phyloP scores from a whole-genome alignment of 345 rosid species.

The Gynandropsis gynandra region DNA sequence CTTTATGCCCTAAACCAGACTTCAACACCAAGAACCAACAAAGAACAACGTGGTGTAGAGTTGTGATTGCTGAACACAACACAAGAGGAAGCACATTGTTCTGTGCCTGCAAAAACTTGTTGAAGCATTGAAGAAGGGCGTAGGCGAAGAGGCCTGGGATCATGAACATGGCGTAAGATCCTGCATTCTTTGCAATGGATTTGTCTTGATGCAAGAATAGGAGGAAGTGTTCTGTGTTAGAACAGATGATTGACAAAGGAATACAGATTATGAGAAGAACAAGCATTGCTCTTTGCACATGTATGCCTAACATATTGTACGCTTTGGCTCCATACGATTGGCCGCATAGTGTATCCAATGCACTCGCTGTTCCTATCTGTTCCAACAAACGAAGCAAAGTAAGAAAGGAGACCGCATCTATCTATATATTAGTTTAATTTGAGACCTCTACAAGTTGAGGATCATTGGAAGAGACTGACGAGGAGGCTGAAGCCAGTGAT shows the following conservation, averaged over 20 bases:
- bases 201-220: constrained; percentile 18
- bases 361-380: constrained; percentile 23
- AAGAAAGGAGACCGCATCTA: not conserved
- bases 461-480: constrained; percentile 15
- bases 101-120: constrained; percentile 45
- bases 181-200: constrained; percentile 35
- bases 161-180: constrained; percentile 38
- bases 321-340: constrained; percentile 32
- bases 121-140: constrained; percentile 33
- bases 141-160: constrained; percentile 38
- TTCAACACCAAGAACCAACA: constrained; percentile 45
- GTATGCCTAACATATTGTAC: constrained; percentile 21
- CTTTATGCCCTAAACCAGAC: constrained; percentile 37
- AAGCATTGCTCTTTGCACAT: constrained; percentile 23
- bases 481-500: constrained; percentile 46
- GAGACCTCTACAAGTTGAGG: too few species aligned
- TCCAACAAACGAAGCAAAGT: not conserved
- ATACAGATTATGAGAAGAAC: constrained; percentile 11
- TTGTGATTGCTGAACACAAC: constrained; percentile 36
- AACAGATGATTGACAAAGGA: constrained; percentile 18
- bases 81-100: constrained; percentile 45
- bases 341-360: constrained; percentile 35
- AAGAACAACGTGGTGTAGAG: constrained; percentile 28
- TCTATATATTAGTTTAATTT: too few species aligned
- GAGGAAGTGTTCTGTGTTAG: constrained; percentile 12